Percentiles rank a stretch among this genome's conserved stretches.
These are phyloP conservation scores for Penicillium italicum DNA, from an alignment of 2,329 filamentous ascomycete genomes.

Conservation along the genomic window DNA sequence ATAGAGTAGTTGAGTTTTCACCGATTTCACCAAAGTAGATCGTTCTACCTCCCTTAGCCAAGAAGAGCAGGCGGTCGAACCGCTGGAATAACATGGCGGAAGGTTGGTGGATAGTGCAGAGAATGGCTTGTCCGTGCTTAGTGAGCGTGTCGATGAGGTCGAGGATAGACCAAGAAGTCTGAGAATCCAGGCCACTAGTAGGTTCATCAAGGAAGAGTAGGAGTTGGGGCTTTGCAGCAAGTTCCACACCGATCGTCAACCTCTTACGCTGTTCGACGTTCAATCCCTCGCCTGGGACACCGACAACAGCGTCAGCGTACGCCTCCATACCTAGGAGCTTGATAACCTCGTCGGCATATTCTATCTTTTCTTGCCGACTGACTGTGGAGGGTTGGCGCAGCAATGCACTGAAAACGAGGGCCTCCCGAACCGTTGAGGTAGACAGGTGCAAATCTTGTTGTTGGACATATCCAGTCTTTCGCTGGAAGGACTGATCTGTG, in stretches of 20 bases:
- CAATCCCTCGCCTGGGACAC: conserved; percentile 73
- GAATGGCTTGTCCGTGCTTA: not conserved
- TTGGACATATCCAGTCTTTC: conserved; percentile 65
- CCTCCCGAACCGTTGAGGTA: conserved; percentile 82
- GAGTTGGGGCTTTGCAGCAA: not conserved
- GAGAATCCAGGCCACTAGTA: not conserved
- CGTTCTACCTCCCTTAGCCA: conserved; percentile 61
- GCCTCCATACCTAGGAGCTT: conserved; percentile 83
- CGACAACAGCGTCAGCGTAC: conserved; percentile 82
- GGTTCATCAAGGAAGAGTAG: conserved; percentile 2
- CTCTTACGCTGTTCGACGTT: conserved; percentile 60
- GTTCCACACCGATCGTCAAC: conserved; percentile 3
- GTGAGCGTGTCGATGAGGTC: not conserved
- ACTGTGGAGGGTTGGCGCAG: conserved; percentile 75
- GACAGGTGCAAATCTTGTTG: conserved; percentile 74
- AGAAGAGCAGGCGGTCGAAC: conserved; percentile 45
- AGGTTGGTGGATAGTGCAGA: conserved; percentile 3
- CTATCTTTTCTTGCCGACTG: conserved; percentile 68
- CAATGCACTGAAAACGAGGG: conserved; percentile 76
- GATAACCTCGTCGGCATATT: conserved; percentile 77
- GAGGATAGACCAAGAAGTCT: conserved; percentile 1
- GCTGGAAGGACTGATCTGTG: conserved; percentile 56
- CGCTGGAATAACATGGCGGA: conserved; percentile 1
- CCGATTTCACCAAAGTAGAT: conserved; percentile 67
- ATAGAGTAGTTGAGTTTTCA: conserved; percentile 52